Evolutionary conservation across 2,329 filamentous ascomycete genomes (phyloP), one percentile per base, ranked within the genome.

Genomic region (Fonsecaea erecta): DNA sequence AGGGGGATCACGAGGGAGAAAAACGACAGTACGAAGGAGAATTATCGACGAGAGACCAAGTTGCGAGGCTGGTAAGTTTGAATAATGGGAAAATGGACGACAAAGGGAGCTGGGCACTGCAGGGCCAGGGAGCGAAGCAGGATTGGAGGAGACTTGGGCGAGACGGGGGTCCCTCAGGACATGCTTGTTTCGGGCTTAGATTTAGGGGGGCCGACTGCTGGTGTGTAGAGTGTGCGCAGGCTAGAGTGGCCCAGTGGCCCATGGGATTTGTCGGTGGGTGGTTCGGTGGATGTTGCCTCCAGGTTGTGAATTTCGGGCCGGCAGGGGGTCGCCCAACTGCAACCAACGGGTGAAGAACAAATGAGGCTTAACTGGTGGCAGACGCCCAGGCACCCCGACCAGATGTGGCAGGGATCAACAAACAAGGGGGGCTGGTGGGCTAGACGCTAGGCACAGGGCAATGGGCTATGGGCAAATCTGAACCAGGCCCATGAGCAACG

Each of bases 111-210:
- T 52, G 53, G 53, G 62, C 46, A 55, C 26, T 32, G 57, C 21
- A 60, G 43, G 32, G 21, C 53, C 35, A 40, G 43, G 59, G 55
- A 62, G 30, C n/a, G 66, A 51, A 68, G 43, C 65, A 67, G 62
- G 67, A 61, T 63, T 65, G 57, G 61, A 52, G 32, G 58, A 8
- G 51, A 28, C 37, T 46, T 24, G 32, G 61, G 52, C 57, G 30
- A 55, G 46, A 51, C 52, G 52, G 53, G 58, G 26, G 52, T 67
- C 60, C n/a, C 65, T 60, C 65, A 52, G 55, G 48, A 30, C 37
- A 28, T 64, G 66, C 63, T 64, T 68, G 66, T 68, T 68, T 68
- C 63, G 63, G 65, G 65, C 58, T 65, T 67, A 65, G 65, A 9
- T 24, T 48, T 48, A 48, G 43, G 43, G 43, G 62, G 62, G 61